A percentile compares a stretch with the other conserved stretches of the same genome.
Evolutionary conservation across 805 yeast genomes (phyloP).

Genomic region (Metschnikowia hibisci): DNA sequence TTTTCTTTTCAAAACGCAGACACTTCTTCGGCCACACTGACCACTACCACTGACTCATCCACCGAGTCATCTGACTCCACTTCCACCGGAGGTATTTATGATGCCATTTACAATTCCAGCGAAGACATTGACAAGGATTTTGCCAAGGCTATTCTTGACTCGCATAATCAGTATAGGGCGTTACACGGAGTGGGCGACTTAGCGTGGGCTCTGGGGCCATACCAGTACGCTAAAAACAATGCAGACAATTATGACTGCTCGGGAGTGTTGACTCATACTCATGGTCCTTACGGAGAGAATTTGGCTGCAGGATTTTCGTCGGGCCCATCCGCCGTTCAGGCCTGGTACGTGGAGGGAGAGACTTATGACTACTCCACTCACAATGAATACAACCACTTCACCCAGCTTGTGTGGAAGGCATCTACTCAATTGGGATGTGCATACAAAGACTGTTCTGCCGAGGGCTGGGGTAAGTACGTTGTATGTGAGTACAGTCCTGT

Average conservation of each 20-base stretch:
- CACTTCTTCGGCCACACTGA: background rate
- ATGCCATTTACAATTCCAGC: constrained; percentile 19
- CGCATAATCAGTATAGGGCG: constrained; percentile 33
- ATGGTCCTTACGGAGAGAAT: constrained; percentile 40
- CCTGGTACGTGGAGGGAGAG: constrained; percentile 41
- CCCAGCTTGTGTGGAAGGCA: constrained; percentile 30
- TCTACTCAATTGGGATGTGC: constrained; percentile 31
- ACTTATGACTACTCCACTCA: constrained; percentile 24
- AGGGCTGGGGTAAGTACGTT: constrained; percentile 31
- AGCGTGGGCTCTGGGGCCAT: constrained; percentile 31
- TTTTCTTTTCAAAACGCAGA: background rate
- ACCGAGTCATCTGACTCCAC: constrained; percentile 3
- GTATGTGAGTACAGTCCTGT: constrained; percentile 34
- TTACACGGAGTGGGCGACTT: constrained; percentile 27
- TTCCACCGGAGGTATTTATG: constrained; percentile 15
- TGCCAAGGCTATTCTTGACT: constrained; percentile 28
- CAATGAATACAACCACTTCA: constrained; percentile 29
- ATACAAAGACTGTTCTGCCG: constrained; percentile 28
- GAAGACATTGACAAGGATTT: constrained; percentile 24
- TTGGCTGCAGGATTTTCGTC: constrained; percentile 33
- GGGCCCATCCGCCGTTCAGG: constrained; percentile 32
- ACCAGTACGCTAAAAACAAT: constrained; percentile 30
- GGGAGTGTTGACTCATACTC: constrained; percentile 34
- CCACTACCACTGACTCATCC: background rate
- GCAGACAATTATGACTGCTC: constrained; percentile 38